Conservation (phyloP, 176 grass and related monocot species). For the Chrysopogon serrulatus region DNA sequence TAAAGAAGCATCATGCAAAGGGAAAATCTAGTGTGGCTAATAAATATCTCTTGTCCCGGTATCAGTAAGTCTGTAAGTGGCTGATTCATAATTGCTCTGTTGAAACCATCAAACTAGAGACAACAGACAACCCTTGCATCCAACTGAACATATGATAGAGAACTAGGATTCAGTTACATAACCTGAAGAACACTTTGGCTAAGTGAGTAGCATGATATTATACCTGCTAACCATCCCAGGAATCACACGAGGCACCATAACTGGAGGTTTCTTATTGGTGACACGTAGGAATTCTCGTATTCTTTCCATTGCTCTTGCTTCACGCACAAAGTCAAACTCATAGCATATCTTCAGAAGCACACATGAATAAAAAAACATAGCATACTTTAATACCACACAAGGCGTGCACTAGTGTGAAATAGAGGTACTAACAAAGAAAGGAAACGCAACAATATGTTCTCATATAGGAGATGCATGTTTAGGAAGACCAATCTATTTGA, state of each 20-base stretch:
- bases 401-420: not conserved
- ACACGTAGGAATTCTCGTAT: conserved; percentile 52
- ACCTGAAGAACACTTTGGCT: conserved; percentile 6
- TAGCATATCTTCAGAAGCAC: conserved; percentile 73
- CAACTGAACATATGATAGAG: not conserved
- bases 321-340: conserved; percentile 97
- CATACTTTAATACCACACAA: not conserved
- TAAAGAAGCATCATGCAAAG: not conserved
- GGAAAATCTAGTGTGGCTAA: not conserved
- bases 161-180: conserved; percentile 12
- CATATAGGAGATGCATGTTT: not conserved
- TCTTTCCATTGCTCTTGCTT: conserved; percentile 90
- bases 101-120: not conserved
- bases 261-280: conserved; percentile 83
- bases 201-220: conserved; percentile 1
- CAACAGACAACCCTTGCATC: not conserved
- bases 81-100: conserved; percentile 20
- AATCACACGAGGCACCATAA: conserved; percentile 83
- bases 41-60: not conserved
- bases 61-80: conserved; percentile 11
- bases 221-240: conserved; percentile 90
- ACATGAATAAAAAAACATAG: not conserved
- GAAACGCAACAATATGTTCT: not conserved
- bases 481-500: not conserved
- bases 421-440: not conserved